phyloP scores from a whole-genome alignment of 2,329 filamentous ascomycete genomes.

The Fusarium sp. region DNA sequence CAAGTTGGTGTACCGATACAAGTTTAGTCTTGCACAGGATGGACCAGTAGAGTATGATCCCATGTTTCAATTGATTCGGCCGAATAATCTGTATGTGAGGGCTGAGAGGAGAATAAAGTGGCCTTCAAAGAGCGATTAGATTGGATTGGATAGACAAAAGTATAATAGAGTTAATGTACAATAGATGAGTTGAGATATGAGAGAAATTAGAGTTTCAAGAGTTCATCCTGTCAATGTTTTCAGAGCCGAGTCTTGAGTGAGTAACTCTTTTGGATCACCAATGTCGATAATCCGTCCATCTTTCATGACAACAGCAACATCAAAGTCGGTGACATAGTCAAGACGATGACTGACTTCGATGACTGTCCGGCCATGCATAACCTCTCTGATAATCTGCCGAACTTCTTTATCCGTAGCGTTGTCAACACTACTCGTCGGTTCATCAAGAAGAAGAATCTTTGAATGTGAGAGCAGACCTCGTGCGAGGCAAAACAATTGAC shows the following conservation, averaged over 20 bases:
- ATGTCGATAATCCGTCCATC: constrained; percentile 47
- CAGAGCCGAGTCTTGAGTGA: constrained; percentile 25
- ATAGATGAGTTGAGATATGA: constrained; percentile 9
- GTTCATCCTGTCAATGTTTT: background rate
- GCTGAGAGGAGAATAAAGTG: constrained; percentile 64
- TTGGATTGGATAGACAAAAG: constrained; percentile 23
- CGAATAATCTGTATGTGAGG: constrained; percentile 66
- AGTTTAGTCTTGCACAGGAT: constrained; percentile 65
- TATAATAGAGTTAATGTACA: constrained; percentile 31
- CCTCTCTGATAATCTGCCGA: constrained; percentile 36
- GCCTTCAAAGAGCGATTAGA: constrained; percentile 53
- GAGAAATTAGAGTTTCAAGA: background rate
- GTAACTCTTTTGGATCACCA: constrained; percentile 45
- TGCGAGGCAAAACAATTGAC: constrained; percentile 63
- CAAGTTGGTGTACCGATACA: constrained; percentile 71
- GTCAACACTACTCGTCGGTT: constrained; percentile 53
- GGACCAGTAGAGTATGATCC: constrained; percentile 70
- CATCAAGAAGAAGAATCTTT: constrained; percentile 53
- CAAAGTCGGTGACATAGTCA: constrained; percentile 47
- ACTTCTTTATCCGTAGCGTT: constrained; percentile 48
- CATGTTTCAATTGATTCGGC: constrained; percentile 69
- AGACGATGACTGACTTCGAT: constrained; percentile 51
- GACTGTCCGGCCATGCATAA: constrained; percentile 46
- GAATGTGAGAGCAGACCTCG: constrained; percentile 55
- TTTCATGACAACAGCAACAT: constrained; percentile 50